Base-by-base conservation (phyloP, 2,329 filamentous ascomycete genomes). In the Cordyceps cateniannulata region DNA sequence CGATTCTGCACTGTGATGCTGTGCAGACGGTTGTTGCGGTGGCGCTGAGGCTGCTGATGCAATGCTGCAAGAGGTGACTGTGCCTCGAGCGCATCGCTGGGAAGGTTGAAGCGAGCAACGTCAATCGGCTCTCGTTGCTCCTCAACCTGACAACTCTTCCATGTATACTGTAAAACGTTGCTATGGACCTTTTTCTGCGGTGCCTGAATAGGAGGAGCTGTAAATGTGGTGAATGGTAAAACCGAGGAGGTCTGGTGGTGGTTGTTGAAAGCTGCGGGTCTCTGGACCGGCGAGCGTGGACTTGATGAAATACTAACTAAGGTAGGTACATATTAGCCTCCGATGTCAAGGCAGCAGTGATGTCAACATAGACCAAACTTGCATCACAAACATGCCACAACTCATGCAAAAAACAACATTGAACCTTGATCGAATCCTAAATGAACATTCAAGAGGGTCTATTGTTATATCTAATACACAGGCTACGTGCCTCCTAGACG, bases 401-500 rank as follows among this genome's bases (percentile, higher is more conserved):
- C 22, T 6, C 16, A 20, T n/a, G n/a, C n/a, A n/a, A 1, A 18
- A 42, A 12, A 40, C 22, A 14, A 4, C 22, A 42, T 29, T 20
- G 1, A 6, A 25, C 1, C 8, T 12, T 3, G 32, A 12, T 35
- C 8, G 10, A 53, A 16, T 14, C 29, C 1, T 3, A 20, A 16
- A 22, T 53, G 29, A 48, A 60, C 48, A 53, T 53, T 60, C 57
- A 62, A 58, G 53, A 59, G 54, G 48, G 65, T 70, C 67, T 69
- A 70, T 72, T 69, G 63, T 67, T 71, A 70, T 71, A 68, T 71
- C 65, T 69, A 62, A 60, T 73, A 72, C 70, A 72, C 67, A 69
- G 69, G 65, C 67, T 57, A 59, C 45, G 62, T 66, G 68, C 68
- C 68, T 63, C 69, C 65, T 65, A 66, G 63, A 68, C 62, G 61